A percentile compares a stretch with the other conserved stretches of the same genome.
Conservation (phyloP, 805 yeast genomes). For the Teunomyces cretensis region DNA sequence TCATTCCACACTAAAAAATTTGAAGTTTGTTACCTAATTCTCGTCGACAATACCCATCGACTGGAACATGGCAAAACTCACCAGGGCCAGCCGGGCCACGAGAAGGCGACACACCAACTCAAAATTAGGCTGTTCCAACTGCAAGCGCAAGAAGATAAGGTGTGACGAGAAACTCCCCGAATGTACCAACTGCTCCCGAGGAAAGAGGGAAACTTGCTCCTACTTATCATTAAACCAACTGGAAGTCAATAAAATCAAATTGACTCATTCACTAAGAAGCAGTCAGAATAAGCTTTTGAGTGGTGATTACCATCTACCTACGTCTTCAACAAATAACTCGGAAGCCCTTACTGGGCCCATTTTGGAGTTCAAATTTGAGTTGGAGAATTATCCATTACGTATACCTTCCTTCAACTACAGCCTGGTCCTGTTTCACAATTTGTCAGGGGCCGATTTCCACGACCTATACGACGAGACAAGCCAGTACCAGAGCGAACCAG, state of each 20-base stretch:
- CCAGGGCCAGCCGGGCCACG: slow-evolving; percentile 4
- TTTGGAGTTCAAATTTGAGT: slow-evolving; percentile 25
- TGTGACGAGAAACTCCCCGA: slow-evolving; percentile 31
- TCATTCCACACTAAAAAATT: not conserved
- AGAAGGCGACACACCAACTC: slow-evolving; percentile 31
- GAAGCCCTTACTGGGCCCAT: not conserved
- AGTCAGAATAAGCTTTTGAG: slow-evolving; percentile 26
- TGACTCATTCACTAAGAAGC: slow-evolving; percentile 28
- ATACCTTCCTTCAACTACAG: slow-evolving; percentile 21
- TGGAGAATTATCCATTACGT: slow-evolving; percentile 17
- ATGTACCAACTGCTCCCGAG: slow-evolving; percentile 26
- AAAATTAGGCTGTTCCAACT: slow-evolving; percentile 29
- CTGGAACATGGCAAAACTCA: slow-evolving; percentile 2
- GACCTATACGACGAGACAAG: slow-evolving; percentile 17
- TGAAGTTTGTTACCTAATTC: not conserved
- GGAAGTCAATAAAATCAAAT: slow-evolving; percentile 22
- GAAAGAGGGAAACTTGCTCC: slow-evolving; percentile 27
- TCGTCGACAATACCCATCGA: not conserved
- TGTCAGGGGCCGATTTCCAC: slow-evolving; percentile 17
- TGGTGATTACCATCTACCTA: slow-evolving; percentile 26
- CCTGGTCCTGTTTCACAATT: slow-evolving; percentile 21
- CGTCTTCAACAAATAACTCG: slow-evolving; percentile 12
- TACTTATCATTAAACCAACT: slow-evolving; percentile 17
- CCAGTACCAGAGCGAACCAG: not conserved
- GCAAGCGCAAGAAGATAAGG: slow-evolving; percentile 31